Percentiles rank a stretch among this genome's conserved stretches.
These are phyloP conservation scores for Aspergillus fumigatus DNA, from an alignment of 2,329 filamentous ascomycete species.

Conservation along the genomic window DNA sequence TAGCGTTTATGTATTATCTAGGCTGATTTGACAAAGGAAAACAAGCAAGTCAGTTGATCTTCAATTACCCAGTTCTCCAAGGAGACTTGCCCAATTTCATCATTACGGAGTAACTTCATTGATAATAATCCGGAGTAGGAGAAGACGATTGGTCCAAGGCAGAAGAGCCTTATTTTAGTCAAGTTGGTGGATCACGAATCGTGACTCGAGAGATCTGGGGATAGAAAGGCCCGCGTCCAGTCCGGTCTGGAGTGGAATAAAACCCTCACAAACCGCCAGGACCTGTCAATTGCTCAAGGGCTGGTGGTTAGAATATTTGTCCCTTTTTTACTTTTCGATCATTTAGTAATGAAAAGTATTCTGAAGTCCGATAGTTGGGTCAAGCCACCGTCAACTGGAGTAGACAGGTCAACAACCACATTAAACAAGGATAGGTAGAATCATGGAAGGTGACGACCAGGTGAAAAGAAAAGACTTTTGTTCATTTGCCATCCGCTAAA, in stretches of 20 bases:
- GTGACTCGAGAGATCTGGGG: constrained; percentile 16
- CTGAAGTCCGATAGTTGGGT: not conserved
- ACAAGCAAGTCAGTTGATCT: not conserved
- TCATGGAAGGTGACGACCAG: constrained; percentile 1
- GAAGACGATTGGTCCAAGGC: not conserved
- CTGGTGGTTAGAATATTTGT: not conserved
- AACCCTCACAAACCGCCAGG: not conserved
- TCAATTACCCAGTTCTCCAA: not conserved
- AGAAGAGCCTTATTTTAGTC: not conserved
- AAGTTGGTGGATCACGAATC: constrained; percentile 16
- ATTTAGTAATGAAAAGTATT: not conserved
- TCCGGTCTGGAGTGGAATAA: not conserved
- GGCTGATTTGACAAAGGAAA: not conserved
- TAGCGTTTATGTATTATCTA: not conserved
- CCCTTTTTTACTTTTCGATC: not conserved
- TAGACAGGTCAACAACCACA: not conserved
- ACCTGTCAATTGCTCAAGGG: too few relatives aligned
- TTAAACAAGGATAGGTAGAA: constrained; percentile 7
- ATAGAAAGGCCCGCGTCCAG: constrained; percentile 2
- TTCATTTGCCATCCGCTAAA: constrained; percentile 31
- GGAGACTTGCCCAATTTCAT: not conserved
- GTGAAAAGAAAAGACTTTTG: constrained; percentile 27
- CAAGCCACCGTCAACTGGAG: not conserved
- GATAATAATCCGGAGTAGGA: not conserved
- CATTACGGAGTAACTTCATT: not conserved